Evolutionary conservation across 2,329 filamentous ascomycete genomes (phyloP), one percentile per base, ranked within the genome.

Genomic region (Colletotrichum brevisporum): DNA sequence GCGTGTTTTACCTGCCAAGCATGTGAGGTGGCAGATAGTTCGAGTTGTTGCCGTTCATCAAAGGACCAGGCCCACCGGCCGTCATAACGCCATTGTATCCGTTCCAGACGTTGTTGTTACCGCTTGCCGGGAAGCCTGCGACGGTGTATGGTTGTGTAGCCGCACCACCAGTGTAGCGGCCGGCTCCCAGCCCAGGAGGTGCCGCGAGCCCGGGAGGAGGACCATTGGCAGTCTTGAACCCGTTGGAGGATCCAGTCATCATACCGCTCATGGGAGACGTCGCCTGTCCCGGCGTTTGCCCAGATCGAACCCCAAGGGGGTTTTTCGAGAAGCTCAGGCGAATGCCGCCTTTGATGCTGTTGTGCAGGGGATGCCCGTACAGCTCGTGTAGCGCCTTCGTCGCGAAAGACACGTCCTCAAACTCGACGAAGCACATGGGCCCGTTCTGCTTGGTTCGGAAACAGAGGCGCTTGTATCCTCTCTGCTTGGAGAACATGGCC

Each of bases 381-480:
- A 98, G 86, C 65, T 98, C 94, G 72, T 95, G 90, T 3, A 98
- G 86, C 1, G 95, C 92, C 80, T 96, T 97, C 50, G 95, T 98
- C 0, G 96, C 95, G 76, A 94, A 95, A 1, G 93, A 92, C 12
- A 97, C 88, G 75, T 98, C 95, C 76, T 98, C 95, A 74, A 98
- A 99, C 80, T 99, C 96, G 45, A 99, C 96, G 79, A 98, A 98
- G 78, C 96, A 98, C 95, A 98, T 98, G 2, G 95, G 95, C 0
- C 95, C 95, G 74, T 98, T 97, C 73, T 93, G 90, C 83, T 98
- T 98, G 62, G 94, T 97, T 41, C 95, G 89, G 85, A 98, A 97
- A 77, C 94, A 97, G 8, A 99, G 89, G 31, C 96, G 89, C 82
- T 97, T 98, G 84, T 98, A 99, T 4, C 96, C 96, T 55, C 95